Evolutionary conservation across 306 rosid genomes (phyloP).

Genomic region (Castanea mollissima): DNA sequence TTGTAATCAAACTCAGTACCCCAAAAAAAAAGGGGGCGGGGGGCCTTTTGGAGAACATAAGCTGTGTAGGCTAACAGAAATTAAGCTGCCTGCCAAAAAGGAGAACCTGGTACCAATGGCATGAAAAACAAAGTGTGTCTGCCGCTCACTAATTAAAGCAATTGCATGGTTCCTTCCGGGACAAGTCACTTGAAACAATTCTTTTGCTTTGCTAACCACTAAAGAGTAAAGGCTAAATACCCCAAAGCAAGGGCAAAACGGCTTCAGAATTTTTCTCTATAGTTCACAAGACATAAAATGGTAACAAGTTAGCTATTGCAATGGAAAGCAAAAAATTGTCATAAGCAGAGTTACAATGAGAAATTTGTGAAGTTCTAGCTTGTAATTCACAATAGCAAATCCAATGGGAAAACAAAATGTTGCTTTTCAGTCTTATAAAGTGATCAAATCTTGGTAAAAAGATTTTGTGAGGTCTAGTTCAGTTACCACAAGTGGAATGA

Average conservation of each 20-base stretch:
- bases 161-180: not conserved
- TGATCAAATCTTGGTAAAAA: not conserved
- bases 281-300: no score
- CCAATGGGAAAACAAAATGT: not conserved
- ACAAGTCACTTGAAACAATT: not conserved
- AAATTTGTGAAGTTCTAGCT: not conserved
- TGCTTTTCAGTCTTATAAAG: not conserved
- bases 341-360: not conserved
- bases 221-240: no score
- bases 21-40: no score
- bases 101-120: not conserved
- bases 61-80: not conserved
- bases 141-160: not conserved
- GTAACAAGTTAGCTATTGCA: not conserved
- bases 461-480: not conserved
- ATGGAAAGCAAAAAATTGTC: not conserved
- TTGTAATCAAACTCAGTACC: no score
- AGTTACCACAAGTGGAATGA: constrained; percentile 7
- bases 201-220: no score
- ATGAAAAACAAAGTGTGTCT: not conserved
- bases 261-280: not conserved
- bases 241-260: not conserved
- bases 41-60: not conserved
- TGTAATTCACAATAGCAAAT: not conserved
- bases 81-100: not conserved